Evolutionary conservation across 331 rosid genomes (phyloP).

Genomic region (Malus hybrid): DNA sequence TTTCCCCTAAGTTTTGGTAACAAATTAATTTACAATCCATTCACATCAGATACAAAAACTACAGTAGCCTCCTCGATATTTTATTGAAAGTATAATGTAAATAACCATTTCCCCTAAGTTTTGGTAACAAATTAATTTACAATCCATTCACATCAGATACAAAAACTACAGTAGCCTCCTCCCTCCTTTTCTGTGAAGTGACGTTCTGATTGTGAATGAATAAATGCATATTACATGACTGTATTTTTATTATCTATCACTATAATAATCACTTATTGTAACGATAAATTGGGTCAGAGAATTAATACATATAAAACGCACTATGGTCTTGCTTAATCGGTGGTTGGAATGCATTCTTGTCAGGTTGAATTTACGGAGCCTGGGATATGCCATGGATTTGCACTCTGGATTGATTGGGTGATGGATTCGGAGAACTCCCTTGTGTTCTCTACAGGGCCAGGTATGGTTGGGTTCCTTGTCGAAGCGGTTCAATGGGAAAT

Average conservation of each 20-base stretch:
- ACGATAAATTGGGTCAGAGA: not conserved
- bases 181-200: not conserved
- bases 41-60: not conserved
- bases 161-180: not conserved
- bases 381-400: slow-evolving; percentile 84
- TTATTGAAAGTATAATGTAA: not conserved
- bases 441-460: slow-evolving; percentile 85
- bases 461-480: slow-evolving; percentile 28
- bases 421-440: slow-evolving; percentile 60
- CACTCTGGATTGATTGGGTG: slow-evolving; percentile 87
- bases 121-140: not conserved
- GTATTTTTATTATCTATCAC: not conserved
- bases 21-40: not conserved
- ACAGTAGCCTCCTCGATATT: too few relatives aligned
- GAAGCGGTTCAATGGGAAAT: not conserved
- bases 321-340: slow-evolving; percentile 3
- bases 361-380: slow-evolving; percentile 55
- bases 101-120: not conserved
- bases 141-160: not conserved
- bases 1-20: not conserved
- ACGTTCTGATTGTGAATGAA: not conserved
- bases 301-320: not conserved
- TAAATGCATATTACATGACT: not conserved
- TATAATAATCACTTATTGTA: not conserved
- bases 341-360: slow-evolving; percentile 11